A percentile compares a stretch with the other conserved stretches of the same genome.
Evolutionary conservation across 768 basidiomycete species (phyloP).

Genomic region (Pleurotus ostreatus): DNA sequence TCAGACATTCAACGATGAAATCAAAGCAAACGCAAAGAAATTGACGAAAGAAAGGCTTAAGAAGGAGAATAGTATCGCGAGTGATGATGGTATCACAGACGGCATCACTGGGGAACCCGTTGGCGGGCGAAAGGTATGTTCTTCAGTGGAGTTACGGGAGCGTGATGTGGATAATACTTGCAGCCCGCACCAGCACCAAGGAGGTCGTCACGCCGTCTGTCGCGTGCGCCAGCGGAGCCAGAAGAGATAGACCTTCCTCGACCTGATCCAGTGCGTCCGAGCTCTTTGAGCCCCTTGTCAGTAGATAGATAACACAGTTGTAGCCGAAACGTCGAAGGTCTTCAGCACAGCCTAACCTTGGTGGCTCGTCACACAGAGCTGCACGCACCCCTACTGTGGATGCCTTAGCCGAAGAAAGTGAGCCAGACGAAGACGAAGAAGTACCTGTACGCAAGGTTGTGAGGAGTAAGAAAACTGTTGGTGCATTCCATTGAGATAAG

Average conservation of each 20-base stretch:
- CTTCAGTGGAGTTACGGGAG: neutral
- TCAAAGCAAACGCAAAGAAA: slow-evolving; percentile 54
- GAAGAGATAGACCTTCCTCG: slow-evolving; percentile 32
- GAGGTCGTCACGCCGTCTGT: slow-evolving; percentile 63
- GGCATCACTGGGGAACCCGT: slow-evolving; percentile 77
- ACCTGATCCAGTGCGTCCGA: slow-evolving; percentile 52
- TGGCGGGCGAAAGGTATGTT: slow-evolving; percentile 41
- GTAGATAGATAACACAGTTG: slow-evolving; percentile 1
- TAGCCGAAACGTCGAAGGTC: slow-evolving; percentile 80
- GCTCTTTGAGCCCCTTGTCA: neutral
- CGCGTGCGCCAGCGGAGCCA: slow-evolving; percentile 48
- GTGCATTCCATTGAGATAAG: slow-evolving; percentile 10
- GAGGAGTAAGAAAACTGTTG: slow-evolving; percentile 55
- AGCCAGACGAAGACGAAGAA: slow-evolving; percentile 67
- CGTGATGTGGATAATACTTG: slow-evolving; percentile 1
- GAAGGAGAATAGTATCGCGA: slow-evolving; percentile 67
- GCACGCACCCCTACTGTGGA: slow-evolving; percentile 34
- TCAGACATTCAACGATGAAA: slow-evolving; percentile 72
- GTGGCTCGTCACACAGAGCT: slow-evolving; percentile 38
- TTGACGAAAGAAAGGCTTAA: slow-evolving; percentile 62
- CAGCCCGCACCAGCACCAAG: slow-evolving; percentile 28
- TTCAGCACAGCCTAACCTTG: slow-evolving; percentile 70
- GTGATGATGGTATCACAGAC: slow-evolving; percentile 80
- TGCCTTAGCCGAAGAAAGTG: slow-evolving; percentile 66
- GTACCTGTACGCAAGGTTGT: slow-evolving; percentile 56